phyloP scores from a whole-genome alignment of 1,139 yeast species.

The Pichia sp. region DNA sequence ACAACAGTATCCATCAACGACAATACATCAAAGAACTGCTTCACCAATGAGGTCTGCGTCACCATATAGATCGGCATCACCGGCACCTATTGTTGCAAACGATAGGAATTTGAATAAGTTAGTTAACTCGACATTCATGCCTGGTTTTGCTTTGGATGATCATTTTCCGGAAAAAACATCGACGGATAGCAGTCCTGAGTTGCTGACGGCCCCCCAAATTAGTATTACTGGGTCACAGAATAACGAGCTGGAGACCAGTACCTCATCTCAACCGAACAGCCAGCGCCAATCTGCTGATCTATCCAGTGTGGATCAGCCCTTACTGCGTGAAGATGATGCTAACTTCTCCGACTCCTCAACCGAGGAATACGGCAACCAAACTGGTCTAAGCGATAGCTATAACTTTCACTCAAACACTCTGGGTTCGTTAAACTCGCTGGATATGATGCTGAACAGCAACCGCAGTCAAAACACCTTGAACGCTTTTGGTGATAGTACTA shows the following conservation, averaged over 20 bases:
- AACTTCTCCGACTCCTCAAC: slow-evolving; percentile 7
- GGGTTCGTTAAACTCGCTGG: slow-evolving; percentile 9
- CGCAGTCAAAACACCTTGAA: slow-evolving; percentile 3
- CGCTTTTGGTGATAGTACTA: background rate
- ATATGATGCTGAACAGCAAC: slow-evolving; percentile 6
- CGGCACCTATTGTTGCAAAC: slow-evolving; percentile 13
- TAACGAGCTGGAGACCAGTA: background rate
- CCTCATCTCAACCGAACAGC: background rate
- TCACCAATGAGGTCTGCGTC: slow-evolving; percentile 20
- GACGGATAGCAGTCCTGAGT: background rate
- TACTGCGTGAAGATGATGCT: slow-evolving; percentile 1
- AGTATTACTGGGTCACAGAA: background rate
- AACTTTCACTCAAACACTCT: slow-evolving; percentile 4
- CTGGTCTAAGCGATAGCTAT: background rate
- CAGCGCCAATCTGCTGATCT: slow-evolving; percentile 1
- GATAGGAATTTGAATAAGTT: slow-evolving; percentile 14
- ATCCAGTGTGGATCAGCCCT: slow-evolving; percentile 6
- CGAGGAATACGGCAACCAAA: background rate
- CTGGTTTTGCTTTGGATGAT: slow-evolving; percentile 14
- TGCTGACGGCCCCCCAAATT: slow-evolving; percentile 1
- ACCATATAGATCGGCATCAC: slow-evolving; percentile 17
- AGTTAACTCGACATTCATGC: slow-evolving; percentile 15
- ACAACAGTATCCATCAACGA: slow-evolving; percentile 18
- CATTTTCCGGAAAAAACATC: background rate
- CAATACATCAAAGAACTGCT: slow-evolving; percentile 7